Evolutionary conservation across 495 filamentous ascomycete genomes (phyloP), one percentile per base, ranked within the genome.

Genomic region (Gamarada debralockiae): DNA sequence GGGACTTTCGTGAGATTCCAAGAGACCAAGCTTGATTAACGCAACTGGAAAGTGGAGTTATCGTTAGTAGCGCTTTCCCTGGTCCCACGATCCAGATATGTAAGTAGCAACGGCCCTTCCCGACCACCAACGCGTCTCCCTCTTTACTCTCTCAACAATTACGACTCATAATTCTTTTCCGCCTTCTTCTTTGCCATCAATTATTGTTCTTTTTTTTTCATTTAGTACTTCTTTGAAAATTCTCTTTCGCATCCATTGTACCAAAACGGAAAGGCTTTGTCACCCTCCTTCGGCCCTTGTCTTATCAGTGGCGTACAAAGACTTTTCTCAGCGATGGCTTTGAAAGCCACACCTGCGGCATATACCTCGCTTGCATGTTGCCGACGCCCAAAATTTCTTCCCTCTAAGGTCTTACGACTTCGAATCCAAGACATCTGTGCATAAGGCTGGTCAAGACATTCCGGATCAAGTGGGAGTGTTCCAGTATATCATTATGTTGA

Each of bases 271-370:
- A 44, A 40, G 22, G 40, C 29, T 56, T 50, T 27, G 39, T 31
- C 23, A 45, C n/a, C 17, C 23, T 15, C 15, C 42, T 53, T 43
- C 50, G 44, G 45, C 33, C 27, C 37, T 53, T 48, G 53, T 53
- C 48, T 48, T 53, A 58, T 58, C 48, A 33, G 55, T 53, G 55
- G 55, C 55, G 55, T 6, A 18, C 5, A 42, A 45, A 53, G 27
- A 38, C 22, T n/a, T 39, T 52, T 51, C 21, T 23, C 14, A 44
- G 25, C 18, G 24, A 40, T 9, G n/a, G n/a, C n/a, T n/a, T n/a
- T n/a, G n/a, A n/a, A 36, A 18, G 25, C 27, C 27, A n/a, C n/a
- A n/a, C 25, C 21, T n/a, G 13, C 52, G 20, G 14, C 41, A 51
- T n/a, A 12, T 42, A 38, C 21, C 33, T 39, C 48, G 29, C 46